Evolutionary conservation across 2,329 filamentous ascomycete genomes (phyloP), one percentile per base, ranked within the genome.

Genomic region (Fusarium continuum): DNA sequence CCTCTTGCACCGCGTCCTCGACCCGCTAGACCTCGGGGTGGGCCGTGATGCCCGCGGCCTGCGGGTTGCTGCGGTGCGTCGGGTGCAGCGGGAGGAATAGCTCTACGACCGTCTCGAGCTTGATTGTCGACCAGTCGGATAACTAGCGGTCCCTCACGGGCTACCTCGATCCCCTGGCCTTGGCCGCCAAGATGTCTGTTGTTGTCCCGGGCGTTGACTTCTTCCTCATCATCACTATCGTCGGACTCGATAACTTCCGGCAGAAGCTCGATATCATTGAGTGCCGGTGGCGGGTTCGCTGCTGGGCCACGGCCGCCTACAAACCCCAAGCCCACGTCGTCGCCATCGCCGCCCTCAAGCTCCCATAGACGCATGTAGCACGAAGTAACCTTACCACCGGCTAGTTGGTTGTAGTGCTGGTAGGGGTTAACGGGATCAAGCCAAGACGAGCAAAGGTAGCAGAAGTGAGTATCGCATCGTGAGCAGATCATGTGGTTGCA

Each of bases 401-500:
- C 81, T 46, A 79, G 77, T 23, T 86, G 83, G 72, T 97, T 97
- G 79, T 93, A 99, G 75, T 99, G 95, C 50, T 83, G 79, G 72
- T 98, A 98, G 2, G 93, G 93, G 68, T 97, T 95, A 16, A 79
- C 82, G 0, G 91, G 86, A 52, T 89, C 85, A 35, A 99, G 83
- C 91, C 92, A 98, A n/a, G 88, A 84, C 1, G 90, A 90, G 73
- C 95, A 98, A 2, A 98, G 84, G 69, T 98, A 98, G 79, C 95
- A 99, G 74, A 97, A 98, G 75, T 98, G 94, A 3, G 92, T 91
- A 46, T 89, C 83, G 80, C 95, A 99, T 64, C 91, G 88, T 75
- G 90, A 92, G 77, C 94, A 97, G 44, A 89, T 91, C 93, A 98
- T 98, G 77, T 97, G 93, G 76, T 97, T 97, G 82, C 95, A 99